Base-by-base conservation (phyloP, 2,329 filamentous ascomycete species). In the Arthrobotrys entomopaga region DNA sequence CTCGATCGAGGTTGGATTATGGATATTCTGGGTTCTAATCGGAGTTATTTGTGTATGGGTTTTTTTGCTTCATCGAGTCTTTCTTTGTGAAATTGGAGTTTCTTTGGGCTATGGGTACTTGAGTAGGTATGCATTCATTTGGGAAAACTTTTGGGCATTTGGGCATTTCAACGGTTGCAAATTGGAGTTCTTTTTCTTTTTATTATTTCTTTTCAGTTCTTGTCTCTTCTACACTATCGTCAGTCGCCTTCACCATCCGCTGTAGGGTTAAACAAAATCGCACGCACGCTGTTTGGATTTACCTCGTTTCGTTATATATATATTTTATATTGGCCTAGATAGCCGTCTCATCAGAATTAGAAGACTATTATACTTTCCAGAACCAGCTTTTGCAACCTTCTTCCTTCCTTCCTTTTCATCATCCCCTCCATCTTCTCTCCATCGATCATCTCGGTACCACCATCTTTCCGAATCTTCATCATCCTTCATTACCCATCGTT, bases 111-210 rank as follows among this genome's bases (percentile, higher is more conserved):
- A 38, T 19, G n/a, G 26, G 52, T n/a, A 8, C 40, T 56, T 56
- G 15, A 40, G 34, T 5, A 10, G n/a, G n/a, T 34, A 34, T 34
- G 29, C 29, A 34, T 34, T 34, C 29, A 34, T 34, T 34, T 1
- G 29, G 29, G 29, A 34, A 34, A 34, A 5, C 10, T 34, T 34
- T 42, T 6, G 26, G 53, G 53, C 8, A 43, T n/a, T 57, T 40
- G n/a, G n/a, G 53, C 53, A 57, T 57, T 57, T 20, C n/a, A 24
- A 38, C 24, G 19, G 7, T 57, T 34, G 29, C 29, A 34, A 34
- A 34, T 34, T 34, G 53, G 53, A 57, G 53, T 57, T 57, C 26
- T 15, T 43, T 34, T 34, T 34, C 29, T n/a, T n/a, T n/a, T n/a
- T n/a, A n/a, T n/a, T n/a, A n/a, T n/a, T n/a, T n/a, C n/a, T 34